Evolutionary conservation across 1,284 basidiomycete species (phyloP).

Genomic region (Papiliotrema terrestris): DNA sequence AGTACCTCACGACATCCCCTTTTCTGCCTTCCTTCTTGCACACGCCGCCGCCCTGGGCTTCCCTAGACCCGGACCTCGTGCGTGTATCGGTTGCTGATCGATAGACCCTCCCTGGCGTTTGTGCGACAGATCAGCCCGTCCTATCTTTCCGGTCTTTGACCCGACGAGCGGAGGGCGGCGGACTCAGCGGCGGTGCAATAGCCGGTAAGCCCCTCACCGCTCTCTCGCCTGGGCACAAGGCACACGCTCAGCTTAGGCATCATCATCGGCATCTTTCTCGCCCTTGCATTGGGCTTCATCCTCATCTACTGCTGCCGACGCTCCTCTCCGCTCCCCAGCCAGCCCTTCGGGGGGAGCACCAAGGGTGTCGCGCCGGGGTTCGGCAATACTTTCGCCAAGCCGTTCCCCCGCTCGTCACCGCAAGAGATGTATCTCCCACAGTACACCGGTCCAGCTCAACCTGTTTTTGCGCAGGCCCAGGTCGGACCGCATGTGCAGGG

Average conservation of each 20-base stretch:
- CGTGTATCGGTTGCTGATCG: too few relatives aligned
- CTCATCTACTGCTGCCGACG: constrained; percentile 6
- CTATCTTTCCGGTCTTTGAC: background rate
- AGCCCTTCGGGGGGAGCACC: background rate
- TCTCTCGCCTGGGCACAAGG: background rate
- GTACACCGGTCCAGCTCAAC: constrained; percentile 2
- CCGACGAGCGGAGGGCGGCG: constrained; percentile 2
- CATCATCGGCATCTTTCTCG: constrained; percentile 8
- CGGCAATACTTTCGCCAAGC: too few relatives aligned
- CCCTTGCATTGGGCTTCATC: constrained; percentile 3
- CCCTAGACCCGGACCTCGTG: too few relatives aligned
- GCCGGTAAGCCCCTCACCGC: constrained; percentile 9
- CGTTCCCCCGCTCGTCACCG: background rate
- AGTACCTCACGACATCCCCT: too few relatives aligned
- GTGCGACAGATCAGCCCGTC: background rate
- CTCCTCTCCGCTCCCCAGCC: background rate
- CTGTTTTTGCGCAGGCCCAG: background rate
- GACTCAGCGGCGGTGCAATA: constrained; percentile 15
- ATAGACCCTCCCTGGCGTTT: too few relatives aligned
- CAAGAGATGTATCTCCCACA: constrained; percentile 1
- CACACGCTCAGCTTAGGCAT: constrained; percentile 4
- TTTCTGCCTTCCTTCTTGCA: too few relatives aligned
- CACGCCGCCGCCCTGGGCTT: too few relatives aligned
- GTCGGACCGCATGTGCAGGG: background rate
- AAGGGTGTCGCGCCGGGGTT: too few relatives aligned